Base-by-base conservation (phyloP, 2,329 filamentous ascomycete species). In the Arthroderma uncinatum region DNA sequence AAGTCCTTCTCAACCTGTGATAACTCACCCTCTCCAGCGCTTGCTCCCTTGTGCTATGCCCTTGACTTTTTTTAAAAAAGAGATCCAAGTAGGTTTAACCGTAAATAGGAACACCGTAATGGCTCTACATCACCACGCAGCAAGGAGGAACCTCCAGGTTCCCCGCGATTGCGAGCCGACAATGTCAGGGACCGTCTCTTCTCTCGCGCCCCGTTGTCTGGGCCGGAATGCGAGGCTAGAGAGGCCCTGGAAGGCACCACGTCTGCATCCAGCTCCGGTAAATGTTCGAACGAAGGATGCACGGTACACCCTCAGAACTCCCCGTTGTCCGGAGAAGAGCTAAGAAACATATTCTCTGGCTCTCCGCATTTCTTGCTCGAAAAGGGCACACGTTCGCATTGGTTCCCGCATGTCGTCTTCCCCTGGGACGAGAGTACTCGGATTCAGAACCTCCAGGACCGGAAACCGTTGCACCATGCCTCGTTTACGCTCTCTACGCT, bases 311-410 rank as follows among this genome's bases (percentile, higher is more conserved):
- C 52, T 8, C 47, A 55, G 14, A n/a, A 58, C 14, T 9, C 47
- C 2, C 37, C 60, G 16, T 53, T 62, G 30, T 59, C 61, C 7
- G 61, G 68, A 42, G 64, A 69, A 34, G 73, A 75, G n/a, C 61
- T 74, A 42, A 71, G 72, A 56, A 63, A 65, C 19, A 63, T 76
- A 7, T 70, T 76, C 44, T 74, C 71, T 1, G 73, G 73, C 1
- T 72, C 73, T 0, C 73, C 73, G 4, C 73, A 74, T 59, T 76
- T 75, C 58, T 63, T 74, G 25, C 67, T 75, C n/a, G 73, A 75
- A 58, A 71, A 68, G 50, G 73, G 73, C 14, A 68, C 66, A 37
- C 65, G 72, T 57, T 65, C 66, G 21, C 66, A 66, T 14, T 75
- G 64, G 64, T 74, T 73, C 61, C 73, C 73, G 7, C 72, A 75